These are phyloP conservation scores for Globisporangium abappressorium DNA, from an alignment of 352 stramenopile species.

Conservation along the genomic window DNA sequence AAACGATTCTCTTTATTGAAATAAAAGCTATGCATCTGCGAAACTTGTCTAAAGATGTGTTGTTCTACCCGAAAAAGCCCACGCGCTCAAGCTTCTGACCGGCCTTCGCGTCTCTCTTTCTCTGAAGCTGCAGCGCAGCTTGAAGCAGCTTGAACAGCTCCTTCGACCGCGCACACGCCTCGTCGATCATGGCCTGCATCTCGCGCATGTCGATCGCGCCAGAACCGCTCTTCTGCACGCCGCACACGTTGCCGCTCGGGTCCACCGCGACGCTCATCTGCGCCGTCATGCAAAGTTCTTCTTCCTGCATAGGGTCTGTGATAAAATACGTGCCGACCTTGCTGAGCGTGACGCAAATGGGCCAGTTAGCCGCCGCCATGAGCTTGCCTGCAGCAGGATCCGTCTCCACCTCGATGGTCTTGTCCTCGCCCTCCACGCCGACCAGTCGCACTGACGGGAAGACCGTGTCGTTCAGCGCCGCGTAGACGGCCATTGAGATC, in stretches of 20 bases:
- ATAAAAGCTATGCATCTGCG: slow-evolving; percentile 6
- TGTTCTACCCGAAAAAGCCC: slow-evolving; percentile 54
- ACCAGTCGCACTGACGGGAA: slow-evolving; percentile 70
- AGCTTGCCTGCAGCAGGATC: slow-evolving; percentile 58
- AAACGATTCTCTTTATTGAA: slow-evolving; percentile 1
- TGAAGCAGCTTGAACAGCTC: slow-evolving; percentile 64
- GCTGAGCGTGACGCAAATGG: slow-evolving; percentile 71
- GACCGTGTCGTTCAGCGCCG: slow-evolving; percentile 75
- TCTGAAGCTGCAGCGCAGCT: slow-evolving; percentile 46
- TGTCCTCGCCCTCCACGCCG: slow-evolving; percentile 70
- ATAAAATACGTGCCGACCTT: slow-evolving; percentile 73
- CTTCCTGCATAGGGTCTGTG: slow-evolving; percentile 64
- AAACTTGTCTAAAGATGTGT: background rate
- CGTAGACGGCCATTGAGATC: slow-evolving; percentile 80
- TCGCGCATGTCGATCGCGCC: slow-evolving; percentile 70
- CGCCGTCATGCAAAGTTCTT: slow-evolving; percentile 73
- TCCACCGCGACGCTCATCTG: slow-evolving; percentile 76
- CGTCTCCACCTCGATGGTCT: slow-evolving; percentile 72
- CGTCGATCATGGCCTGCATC: slow-evolving; percentile 80
- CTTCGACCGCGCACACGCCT: slow-evolving; percentile 57
- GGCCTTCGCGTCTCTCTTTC: slow-evolving; percentile 37
- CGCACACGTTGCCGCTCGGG: slow-evolving; percentile 52
- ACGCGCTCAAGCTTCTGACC: slow-evolving; percentile 56
- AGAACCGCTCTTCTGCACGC: slow-evolving; percentile 70
- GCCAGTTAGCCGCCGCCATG: slow-evolving; percentile 56